These are phyloP conservation scores for Leersia perrieri DNA, from an alignment of 176 grass and related monocot species.

Conservation along the genomic window DNA sequence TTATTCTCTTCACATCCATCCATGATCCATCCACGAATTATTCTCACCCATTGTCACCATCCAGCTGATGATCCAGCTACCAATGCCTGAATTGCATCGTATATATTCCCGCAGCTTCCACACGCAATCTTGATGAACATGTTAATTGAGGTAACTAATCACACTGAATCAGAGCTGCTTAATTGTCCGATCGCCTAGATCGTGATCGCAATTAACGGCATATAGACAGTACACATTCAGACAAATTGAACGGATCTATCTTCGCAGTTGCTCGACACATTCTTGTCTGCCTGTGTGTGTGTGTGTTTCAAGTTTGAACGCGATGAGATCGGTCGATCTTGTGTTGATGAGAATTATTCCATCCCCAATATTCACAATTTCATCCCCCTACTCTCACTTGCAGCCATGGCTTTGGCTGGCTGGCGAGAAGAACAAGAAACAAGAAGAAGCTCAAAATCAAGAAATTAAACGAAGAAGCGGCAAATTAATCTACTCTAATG, in stretches of 20 bases:
- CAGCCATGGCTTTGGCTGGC: not conserved
- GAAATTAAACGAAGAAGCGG: not conserved
- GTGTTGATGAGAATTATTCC: too few relatives aligned
- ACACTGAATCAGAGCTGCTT: not conserved
- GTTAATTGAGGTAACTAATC: not conserved
- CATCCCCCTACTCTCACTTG: not conserved
- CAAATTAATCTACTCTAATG: constrained; percentile 22
- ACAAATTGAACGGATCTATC: not conserved
- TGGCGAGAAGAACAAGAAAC: not conserved
- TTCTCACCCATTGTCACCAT: too few relatives aligned
- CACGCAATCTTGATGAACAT: not conserved
- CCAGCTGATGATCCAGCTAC: too few relatives aligned
- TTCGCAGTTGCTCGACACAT: not conserved
- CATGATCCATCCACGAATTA: too few relatives aligned
- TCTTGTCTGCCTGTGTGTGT: not conserved
- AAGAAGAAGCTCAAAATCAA: not conserved
- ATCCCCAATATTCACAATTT: not conserved
- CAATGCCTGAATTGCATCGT: too few relatives aligned
- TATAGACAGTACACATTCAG: not conserved
- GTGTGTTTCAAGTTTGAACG: not conserved
- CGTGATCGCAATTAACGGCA: not conserved
- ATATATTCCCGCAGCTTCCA: not conserved
- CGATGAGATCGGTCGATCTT: not conserved
- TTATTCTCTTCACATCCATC: too few relatives aligned
- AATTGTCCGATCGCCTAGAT: not conserved